Conservation (phyloP, 2,329 filamentous ascomycete genomes). For the Cladosporium austrohemisphaericum region DNA sequence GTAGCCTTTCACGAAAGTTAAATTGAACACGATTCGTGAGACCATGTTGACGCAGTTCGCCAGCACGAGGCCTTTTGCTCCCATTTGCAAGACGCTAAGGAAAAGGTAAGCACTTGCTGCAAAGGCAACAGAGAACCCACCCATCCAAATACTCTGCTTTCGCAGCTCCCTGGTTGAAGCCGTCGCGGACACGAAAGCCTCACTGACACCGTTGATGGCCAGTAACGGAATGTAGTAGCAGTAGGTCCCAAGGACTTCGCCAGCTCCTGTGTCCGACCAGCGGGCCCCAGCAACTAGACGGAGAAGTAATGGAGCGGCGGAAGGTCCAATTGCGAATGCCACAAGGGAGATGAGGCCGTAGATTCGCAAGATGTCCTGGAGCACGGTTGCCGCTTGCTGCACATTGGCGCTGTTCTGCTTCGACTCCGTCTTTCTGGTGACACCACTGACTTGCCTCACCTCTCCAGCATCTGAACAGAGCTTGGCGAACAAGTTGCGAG, state of each 20-base stretch:
- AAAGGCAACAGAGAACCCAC: conserved; percentile 72
- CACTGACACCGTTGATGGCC: conserved; percentile 84
- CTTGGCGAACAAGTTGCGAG: conserved; percentile 82
- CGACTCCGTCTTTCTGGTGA: conserved; percentile 4
- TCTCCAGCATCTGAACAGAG: conserved; percentile 51
- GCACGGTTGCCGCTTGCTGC: conserved; percentile 46
- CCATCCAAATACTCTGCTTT: conserved; percentile 79
- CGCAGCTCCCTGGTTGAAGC: conserved; percentile 72
- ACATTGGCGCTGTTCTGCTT: conserved; percentile 21
- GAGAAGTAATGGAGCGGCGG: conserved; percentile 69
- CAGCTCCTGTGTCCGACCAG: conserved; percentile 73
- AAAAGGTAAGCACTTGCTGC: conserved; percentile 70
- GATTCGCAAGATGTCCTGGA: conserved; percentile 63
- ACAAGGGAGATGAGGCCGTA: conserved; percentile 72
- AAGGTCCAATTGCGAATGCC: conserved; percentile 67
- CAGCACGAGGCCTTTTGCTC: conserved; percentile 74
- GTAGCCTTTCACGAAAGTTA: conserved; percentile 64
- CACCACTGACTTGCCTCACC: conserved; percentile 4
- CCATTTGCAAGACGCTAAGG: conserved; percentile 64
- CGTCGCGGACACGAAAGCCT: conserved; percentile 88
- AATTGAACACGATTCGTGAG: conserved; percentile 78
- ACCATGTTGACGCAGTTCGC: conserved; percentile 90
- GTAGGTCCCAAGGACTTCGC: conserved; percentile 70
- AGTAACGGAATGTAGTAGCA: conserved; percentile 92
- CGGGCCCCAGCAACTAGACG: conserved; percentile 69